These are phyloP conservation scores for Scheffersomyces parashehatae DNA, from an alignment of 1,139 yeast species.

Conservation along the genomic window DNA sequence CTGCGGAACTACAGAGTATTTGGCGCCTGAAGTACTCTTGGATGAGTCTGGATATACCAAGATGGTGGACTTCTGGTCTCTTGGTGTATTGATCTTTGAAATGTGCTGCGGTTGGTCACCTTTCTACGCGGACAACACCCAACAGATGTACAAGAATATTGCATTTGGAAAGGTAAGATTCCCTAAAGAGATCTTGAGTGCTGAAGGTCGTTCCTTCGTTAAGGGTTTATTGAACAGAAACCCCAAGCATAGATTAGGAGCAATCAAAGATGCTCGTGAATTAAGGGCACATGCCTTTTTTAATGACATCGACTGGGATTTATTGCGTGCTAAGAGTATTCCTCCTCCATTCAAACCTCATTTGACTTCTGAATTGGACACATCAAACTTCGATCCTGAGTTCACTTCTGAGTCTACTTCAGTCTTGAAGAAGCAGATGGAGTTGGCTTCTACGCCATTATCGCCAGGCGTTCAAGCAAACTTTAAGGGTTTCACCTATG, in stretches of 20 bases:
- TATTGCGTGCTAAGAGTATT: slow-evolving; percentile 74
- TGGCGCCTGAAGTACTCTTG: slow-evolving; percentile 77
- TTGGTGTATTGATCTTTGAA: slow-evolving; percentile 79
- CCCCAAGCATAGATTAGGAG: slow-evolving; percentile 92
- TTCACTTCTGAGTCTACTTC: slow-evolving; percentile 91
- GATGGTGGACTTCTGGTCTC: slow-evolving; percentile 86
- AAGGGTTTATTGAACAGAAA: slow-evolving; percentile 92
- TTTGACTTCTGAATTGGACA: slow-evolving; percentile 84
- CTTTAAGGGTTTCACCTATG: slow-evolving; percentile 94
- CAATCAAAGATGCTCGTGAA: slow-evolving; percentile 88
- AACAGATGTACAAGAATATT: slow-evolving; percentile 97
- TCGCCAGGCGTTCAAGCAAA: slow-evolving; percentile 95
- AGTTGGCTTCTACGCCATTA: slow-evolving; percentile 75
- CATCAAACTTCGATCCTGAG: slow-evolving; percentile 96
- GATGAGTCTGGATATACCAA: slow-evolving; percentile 86
- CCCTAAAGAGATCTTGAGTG: slow-evolving; percentile 89
- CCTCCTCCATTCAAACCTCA: slow-evolving; percentile 98
- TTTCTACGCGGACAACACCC: slow-evolving; percentile 94
- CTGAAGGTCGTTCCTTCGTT: slow-evolving; percentile 92
- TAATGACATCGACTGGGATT: slow-evolving; percentile 86
- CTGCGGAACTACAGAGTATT: slow-evolving; percentile 94
- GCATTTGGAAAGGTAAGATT: slow-evolving; percentile 97
- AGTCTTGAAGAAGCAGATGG: slow-evolving; percentile 66
- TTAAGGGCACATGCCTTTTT: slow-evolving; percentile 89
- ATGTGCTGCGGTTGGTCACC: slow-evolving; percentile 99